These are phyloP conservation scores for Pulveroboletus sp. DNA, from an alignment of 768 basidiomycete species.

Conservation along the genomic window DNA sequence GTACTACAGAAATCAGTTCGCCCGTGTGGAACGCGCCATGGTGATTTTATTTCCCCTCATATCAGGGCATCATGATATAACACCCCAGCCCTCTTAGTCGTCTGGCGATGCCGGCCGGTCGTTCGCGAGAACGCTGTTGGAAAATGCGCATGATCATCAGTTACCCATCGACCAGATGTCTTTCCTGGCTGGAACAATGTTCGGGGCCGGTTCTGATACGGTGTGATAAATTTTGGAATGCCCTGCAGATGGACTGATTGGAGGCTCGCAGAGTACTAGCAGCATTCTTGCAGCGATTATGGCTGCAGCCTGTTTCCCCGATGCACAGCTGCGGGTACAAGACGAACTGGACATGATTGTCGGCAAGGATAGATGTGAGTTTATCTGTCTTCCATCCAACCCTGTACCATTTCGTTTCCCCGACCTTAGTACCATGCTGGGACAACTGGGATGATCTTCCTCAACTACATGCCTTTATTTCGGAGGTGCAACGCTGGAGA, in stretches of 20 bases:
- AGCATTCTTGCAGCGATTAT: conserved; percentile 40
- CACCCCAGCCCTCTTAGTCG: conserved; percentile 2
- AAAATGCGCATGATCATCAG: conserved; percentile 39
- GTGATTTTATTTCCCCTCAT: conserved; percentile 22
- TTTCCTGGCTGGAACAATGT: conserved; percentile 56
- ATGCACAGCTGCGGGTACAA: conserved; percentile 45
- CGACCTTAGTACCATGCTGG: conserved; percentile 32
- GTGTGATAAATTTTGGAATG: conserved; percentile 10
- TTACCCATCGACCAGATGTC: conserved; percentile 50
- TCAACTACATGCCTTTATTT: conserved; percentile 2
- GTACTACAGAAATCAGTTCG: conserved; percentile 47
- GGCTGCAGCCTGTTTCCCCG: conserved; percentile 18
- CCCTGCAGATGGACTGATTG: neutral
- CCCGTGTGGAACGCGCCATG: conserved; percentile 42
- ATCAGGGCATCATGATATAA: neutral
- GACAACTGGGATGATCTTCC: conserved; percentile 31
- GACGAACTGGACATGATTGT: conserved; percentile 51
- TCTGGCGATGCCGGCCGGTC: conserved; percentile 20
- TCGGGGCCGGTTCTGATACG: conserved; percentile 59
- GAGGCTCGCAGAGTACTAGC: neutral
- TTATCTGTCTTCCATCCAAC: neutral
- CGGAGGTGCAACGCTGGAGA: conserved; percentile 36
- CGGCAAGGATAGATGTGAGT: conserved; percentile 33
- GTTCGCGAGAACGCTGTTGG: conserved; percentile 32
- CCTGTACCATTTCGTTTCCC: neutral